A percentile compares a stretch with the other conserved stretches of the same genome.
Evolutionary conservation across 2,329 filamentous ascomycete species (phyloP).

Genomic region (Sarocladium brachiariae): DNA sequence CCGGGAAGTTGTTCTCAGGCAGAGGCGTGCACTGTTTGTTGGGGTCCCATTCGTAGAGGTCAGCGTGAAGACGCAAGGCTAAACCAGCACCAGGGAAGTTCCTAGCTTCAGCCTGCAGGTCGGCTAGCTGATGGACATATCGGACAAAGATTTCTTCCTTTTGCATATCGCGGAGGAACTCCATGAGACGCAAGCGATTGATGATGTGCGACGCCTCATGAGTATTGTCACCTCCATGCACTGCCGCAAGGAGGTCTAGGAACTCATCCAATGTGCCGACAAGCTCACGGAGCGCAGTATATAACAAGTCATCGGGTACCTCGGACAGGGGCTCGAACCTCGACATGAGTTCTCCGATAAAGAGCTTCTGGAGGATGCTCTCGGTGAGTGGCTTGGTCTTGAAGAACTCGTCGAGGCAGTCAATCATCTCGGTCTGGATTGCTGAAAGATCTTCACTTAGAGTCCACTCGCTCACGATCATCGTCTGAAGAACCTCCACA

Average conservation of each 20-base stretch:
- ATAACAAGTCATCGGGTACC: conserved; percentile 64
- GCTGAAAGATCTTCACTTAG: conserved; percentile 85
- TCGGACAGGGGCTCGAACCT: conserved; percentile 68
- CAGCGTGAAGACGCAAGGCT: conserved; percentile 82
- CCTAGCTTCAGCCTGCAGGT: conserved; percentile 65
- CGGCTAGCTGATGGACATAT: conserved; percentile 86
- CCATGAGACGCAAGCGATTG: conserved; percentile 86
- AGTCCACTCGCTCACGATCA: conserved; percentile 98
- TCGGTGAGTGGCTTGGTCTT: conserved; percentile 84
- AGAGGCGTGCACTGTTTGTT: conserved; percentile 58
- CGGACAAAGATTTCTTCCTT: conserved; percentile 95
- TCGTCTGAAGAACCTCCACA: conserved; percentile 88
- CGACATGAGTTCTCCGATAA: conserved; percentile 76
- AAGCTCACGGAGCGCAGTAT: conserved; percentile 68
- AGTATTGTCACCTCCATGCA: conserved; percentile 67
- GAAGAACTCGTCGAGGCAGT: conserved; percentile 83
- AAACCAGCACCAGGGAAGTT: conserved; percentile 86
- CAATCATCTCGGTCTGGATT: conserved; percentile 94
- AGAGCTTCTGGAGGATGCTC: conserved; percentile 84
- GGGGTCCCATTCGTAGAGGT: conserved; percentile 88
- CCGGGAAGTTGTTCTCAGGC: conserved; percentile 67
- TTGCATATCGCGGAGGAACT: conserved; percentile 93
- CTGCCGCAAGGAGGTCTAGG: conserved; percentile 81
- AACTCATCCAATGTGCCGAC: conserved; percentile 84
- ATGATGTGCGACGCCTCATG: conserved; percentile 78